Evolutionary conservation across 2,329 filamentous ascomycete species (phyloP).

Genomic region (Alternaria postmessia): DNA sequence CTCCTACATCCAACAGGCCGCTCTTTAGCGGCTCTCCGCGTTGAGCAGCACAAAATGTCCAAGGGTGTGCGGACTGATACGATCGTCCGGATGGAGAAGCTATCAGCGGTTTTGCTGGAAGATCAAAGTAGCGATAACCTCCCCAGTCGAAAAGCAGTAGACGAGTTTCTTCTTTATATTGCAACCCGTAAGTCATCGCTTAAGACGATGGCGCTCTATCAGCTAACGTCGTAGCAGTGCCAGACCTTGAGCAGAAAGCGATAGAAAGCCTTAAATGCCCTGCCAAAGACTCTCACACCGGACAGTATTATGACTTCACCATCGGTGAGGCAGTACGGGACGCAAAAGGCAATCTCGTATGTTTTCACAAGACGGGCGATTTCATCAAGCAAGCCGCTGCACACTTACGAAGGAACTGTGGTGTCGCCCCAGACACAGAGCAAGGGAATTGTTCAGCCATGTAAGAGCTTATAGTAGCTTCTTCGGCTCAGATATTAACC

Average conservation of each 20-base stretch:
- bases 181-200: slow-evolving; percentile 37
- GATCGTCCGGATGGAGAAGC: slow-evolving; percentile 41
- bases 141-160: slow-evolving; percentile 40
- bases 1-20: slow-evolving; percentile 38
- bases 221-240: slow-evolving; percentile 23
- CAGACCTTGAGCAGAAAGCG: slow-evolving; percentile 40
- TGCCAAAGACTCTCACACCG: slow-evolving; percentile 45
- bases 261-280: slow-evolving; percentile 42
- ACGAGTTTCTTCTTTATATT: slow-evolving; percentile 45
- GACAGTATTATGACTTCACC: slow-evolving; percentile 42
- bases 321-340: slow-evolving; percentile 45
- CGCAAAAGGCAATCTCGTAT: slow-evolving; percentile 46
- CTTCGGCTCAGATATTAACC: background rate
- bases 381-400: slow-evolving; percentile 46
- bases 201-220: background rate
- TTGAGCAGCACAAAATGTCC: slow-evolving; percentile 44
- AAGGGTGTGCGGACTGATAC: slow-evolving; percentile 44
- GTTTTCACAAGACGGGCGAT: slow-evolving; percentile 48
- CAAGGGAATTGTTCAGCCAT: background rate
- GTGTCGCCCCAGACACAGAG: slow-evolving; percentile 24
- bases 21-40: slow-evolving; percentile 36
- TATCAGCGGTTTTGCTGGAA: slow-evolving; percentile 36
- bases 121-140: slow-evolving; percentile 40
- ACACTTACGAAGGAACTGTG: slow-evolving; percentile 36
- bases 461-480: background rate